These are phyloP conservation scores for Colletotrichum filicis DNA, from an alignment of 2,329 filamentous ascomycete species.

Conservation along the genomic window DNA sequence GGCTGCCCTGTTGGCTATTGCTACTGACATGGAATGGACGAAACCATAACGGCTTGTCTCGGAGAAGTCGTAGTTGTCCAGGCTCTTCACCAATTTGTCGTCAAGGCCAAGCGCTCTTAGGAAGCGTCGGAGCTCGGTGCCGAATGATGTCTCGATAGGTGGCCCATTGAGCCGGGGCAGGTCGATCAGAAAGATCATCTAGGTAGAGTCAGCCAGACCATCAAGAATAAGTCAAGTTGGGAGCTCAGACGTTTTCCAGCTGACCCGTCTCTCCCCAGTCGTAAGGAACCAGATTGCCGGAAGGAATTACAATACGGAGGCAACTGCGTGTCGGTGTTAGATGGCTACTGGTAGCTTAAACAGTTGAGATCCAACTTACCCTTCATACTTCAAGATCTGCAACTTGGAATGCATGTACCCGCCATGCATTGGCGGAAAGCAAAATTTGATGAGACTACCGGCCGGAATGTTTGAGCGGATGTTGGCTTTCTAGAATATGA, in stretches of 20 bases:
- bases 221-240: not conserved
- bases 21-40: conserved; percentile 81
- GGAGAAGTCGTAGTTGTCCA: conserved; percentile 85
- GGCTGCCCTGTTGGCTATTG: conserved; percentile 1
- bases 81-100: conserved; percentile 71
- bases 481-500: conserved; percentile 53
- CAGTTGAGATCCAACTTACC: conserved; percentile 11
- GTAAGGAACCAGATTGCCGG: conserved; percentile 84
- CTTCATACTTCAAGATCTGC: conserved; percentile 79
- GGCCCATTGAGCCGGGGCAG: conserved; percentile 69
- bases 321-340: conserved; percentile 50
- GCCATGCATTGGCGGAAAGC: conserved; percentile 85
- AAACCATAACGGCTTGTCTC: conserved; percentile 79
- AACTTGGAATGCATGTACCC: conserved; percentile 95
- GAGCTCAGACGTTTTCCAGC: conserved; percentile 80
- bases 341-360: not conserved
- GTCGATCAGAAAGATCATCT: conserved; percentile 92
- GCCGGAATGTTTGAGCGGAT: conserved; percentile 61
- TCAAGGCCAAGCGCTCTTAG: conserved; percentile 74
- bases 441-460: conserved; percentile 71
- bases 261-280: conserved; percentile 90
- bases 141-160: conserved; percentile 62
- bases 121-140: conserved; percentile 77
- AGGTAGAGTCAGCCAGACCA: conserved; percentile 34
- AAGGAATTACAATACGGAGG: conserved; percentile 85